Percentiles rank a stretch among this genome's conserved stretches.
These are phyloP conservation scores for Spiraea crenata DNA, from an alignment of 331 rosid species.

Conservation along the genomic window DNA sequence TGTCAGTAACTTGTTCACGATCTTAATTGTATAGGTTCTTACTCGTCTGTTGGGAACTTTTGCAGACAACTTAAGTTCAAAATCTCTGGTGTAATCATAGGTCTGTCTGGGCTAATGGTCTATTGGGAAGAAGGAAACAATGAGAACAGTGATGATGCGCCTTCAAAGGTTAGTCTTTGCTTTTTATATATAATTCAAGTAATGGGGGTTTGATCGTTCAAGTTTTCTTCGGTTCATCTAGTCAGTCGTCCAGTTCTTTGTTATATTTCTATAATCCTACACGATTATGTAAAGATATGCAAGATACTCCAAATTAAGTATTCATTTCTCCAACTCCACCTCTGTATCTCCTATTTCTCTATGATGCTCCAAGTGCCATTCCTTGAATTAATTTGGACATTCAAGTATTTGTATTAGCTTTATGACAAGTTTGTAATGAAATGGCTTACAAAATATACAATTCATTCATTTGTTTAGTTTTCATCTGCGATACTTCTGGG, in stretches of 20 bases:
- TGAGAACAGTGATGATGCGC: constrained; percentile 53
- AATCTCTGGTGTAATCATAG: constrained; percentile 32
- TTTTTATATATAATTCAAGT: neutral
- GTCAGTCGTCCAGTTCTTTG: neutral
- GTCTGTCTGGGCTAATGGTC: constrained; percentile 40
- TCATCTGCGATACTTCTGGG: neutral
- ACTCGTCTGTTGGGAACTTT: constrained; percentile 7
- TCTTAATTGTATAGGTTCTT: neutral
- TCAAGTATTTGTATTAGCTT: neutral
- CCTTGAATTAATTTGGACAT: too few species aligned
- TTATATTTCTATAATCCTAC: too few species aligned
- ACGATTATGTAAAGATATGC: too few species aligned
- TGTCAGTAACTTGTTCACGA: neutral
- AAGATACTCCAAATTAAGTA: too few species aligned
- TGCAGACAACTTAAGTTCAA: constrained; percentile 44
- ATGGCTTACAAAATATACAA: neutral
- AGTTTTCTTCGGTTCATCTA: neutral
- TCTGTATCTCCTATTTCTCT: too few species aligned
- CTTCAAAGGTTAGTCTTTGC: constrained; percentile 56
- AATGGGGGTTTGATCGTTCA: neutral
- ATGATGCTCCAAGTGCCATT: too few species aligned
- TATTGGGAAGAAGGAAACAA: constrained; percentile 65
- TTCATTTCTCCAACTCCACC: too few species aligned
- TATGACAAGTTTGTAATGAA: neutral
- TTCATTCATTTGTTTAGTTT: too few species aligned